Evolutionary conservation across 2,329 filamentous ascomycete genomes (phyloP).

Genomic region (Alternaria dauci): DNA sequence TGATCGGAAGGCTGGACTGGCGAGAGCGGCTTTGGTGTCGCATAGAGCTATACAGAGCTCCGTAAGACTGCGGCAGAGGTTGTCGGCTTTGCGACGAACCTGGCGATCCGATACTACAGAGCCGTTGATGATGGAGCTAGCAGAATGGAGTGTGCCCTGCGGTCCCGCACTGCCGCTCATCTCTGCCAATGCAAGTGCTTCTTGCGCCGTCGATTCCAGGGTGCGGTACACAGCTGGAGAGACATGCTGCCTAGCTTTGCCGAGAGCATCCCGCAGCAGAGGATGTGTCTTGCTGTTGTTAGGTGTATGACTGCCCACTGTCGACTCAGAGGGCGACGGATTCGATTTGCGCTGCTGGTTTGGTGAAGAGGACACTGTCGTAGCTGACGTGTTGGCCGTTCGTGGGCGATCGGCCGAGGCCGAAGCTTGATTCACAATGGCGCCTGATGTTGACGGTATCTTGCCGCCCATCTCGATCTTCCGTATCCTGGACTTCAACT

Average conservation of each 20-base stretch:
- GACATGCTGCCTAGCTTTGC: constrained; percentile 76
- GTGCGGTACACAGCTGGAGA: constrained; percentile 76
- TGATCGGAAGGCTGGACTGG: constrained; percentile 43
- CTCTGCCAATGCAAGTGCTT: constrained; percentile 79
- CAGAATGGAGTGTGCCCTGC: constrained; percentile 67
- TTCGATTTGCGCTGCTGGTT: constrained; percentile 70
- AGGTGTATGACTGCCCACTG: constrained; percentile 53
- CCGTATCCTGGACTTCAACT: constrained; percentile 90
- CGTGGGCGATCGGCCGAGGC: constrained; percentile 83
- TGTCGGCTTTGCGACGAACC: constrained; percentile 87
- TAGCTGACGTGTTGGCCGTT: constrained; percentile 89
- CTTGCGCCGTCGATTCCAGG: constrained; percentile 80
- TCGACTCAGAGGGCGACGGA: constrained; percentile 51
- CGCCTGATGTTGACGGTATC: constrained; percentile 80
- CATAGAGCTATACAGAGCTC: constrained; percentile 86
- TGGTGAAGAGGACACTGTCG: constrained; percentile 89
- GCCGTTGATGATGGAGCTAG: constrained; percentile 70
- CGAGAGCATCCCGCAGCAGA: constrained; percentile 79
- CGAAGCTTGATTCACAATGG: constrained; percentile 69
- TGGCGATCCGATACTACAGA: constrained; percentile 76
- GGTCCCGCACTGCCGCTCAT: constrained; percentile 79
- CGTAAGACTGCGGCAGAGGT: constrained; percentile 89
- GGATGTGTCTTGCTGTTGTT: constrained; percentile 75
- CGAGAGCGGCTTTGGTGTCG: constrained; percentile 46
- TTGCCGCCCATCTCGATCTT: constrained; percentile 91